Conservation (phyloP, 2,329 filamentous ascomycete species). For the Curvularia spicifera region DNA sequence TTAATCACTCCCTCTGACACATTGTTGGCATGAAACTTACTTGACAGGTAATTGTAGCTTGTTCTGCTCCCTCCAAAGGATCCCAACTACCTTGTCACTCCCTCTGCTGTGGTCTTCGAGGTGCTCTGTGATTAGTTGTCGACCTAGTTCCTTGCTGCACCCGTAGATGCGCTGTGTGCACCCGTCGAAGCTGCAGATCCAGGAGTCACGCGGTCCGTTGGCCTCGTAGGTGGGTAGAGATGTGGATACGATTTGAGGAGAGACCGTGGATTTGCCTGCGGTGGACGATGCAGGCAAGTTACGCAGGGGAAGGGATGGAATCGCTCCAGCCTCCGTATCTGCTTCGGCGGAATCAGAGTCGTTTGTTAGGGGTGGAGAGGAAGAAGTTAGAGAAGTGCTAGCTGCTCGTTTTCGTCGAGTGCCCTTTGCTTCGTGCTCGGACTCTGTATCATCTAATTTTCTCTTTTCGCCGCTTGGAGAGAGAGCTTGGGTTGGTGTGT, state of each 20-base stretch:
- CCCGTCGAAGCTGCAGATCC: slow-evolving; percentile 69
- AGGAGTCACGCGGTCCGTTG: slow-evolving; percentile 66
- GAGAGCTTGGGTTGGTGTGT: slow-evolving; percentile 37
- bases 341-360: slow-evolving; percentile 26
- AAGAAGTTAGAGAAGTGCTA: slow-evolving; percentile 28
- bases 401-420: slow-evolving; percentile 38
- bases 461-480: slow-evolving; percentile 39
- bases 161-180: slow-evolving; percentile 70
- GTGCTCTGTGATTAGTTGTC: slow-evolving; percentile 66
- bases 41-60: slow-evolving; percentile 50
- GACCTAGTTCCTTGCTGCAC: slow-evolving; percentile 63
- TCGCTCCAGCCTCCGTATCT: slow-evolving; percentile 19
- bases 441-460: slow-evolving; percentile 29
- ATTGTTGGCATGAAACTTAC: slow-evolving; percentile 28
- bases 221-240: slow-evolving; percentile 44
- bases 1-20: neutral
- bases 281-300: slow-evolving; percentile 19
- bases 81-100: slow-evolving; percentile 56
- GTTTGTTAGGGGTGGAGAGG: slow-evolving; percentile 29
- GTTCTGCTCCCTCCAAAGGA: slow-evolving; percentile 62
- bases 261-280: slow-evolving; percentile 18
- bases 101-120: slow-evolving; percentile 66
- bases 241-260: slow-evolving; percentile 37
- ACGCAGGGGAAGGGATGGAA: slow-evolving; percentile 36
- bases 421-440: slow-evolving; percentile 23